phyloP scores from a whole-genome alignment of 768 basidiomycete genomes.

The Terana coerulea region DNA sequence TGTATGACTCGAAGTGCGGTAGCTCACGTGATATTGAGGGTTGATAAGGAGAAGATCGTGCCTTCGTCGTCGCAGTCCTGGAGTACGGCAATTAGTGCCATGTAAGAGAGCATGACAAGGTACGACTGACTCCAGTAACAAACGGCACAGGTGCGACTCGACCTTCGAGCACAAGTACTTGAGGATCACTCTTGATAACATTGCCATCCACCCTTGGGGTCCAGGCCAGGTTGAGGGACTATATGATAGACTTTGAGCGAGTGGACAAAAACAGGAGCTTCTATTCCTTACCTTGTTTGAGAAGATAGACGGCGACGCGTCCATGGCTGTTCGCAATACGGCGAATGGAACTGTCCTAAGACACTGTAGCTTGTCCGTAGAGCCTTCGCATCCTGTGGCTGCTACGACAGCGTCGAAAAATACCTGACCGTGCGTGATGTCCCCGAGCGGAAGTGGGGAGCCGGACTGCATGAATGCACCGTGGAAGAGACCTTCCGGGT shows the following conservation, averaged over 20 bases:
- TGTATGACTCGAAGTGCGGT: slow-evolving; percentile 3
- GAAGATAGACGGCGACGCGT: slow-evolving; percentile 29
- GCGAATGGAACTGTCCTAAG: slow-evolving; percentile 35
- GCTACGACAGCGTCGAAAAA: slow-evolving; percentile 40
- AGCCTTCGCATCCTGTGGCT: slow-evolving; percentile 31
- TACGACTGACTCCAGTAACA: slow-evolving; percentile 33
- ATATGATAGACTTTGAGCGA: background rate
- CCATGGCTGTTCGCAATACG: slow-evolving; percentile 28
- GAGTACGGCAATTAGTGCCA: background rate
- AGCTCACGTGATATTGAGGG: slow-evolving; percentile 27
- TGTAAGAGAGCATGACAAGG: background rate
- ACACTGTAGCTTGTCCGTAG: slow-evolving; percentile 39
- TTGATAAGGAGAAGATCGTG: slow-evolving; percentile 32
- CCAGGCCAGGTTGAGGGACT: slow-evolving; percentile 35
- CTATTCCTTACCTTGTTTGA: slow-evolving; percentile 14
- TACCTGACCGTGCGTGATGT: slow-evolving; percentile 23
- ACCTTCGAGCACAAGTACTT: slow-evolving; percentile 38
- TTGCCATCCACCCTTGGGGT: slow-evolving; percentile 46
- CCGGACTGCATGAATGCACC: slow-evolving; percentile 36
- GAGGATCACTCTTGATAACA: slow-evolving; percentile 38
- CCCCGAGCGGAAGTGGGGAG: slow-evolving; percentile 13
- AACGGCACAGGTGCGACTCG: slow-evolving; percentile 46
- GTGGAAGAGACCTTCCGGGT: slow-evolving; percentile 24
- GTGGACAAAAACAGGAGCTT: background rate
- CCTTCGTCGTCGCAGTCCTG: slow-evolving; percentile 49